phyloP scores from a whole-genome alignment of 176 grass and related monocot genomes.

The Triticum dicoccoides region DNA sequence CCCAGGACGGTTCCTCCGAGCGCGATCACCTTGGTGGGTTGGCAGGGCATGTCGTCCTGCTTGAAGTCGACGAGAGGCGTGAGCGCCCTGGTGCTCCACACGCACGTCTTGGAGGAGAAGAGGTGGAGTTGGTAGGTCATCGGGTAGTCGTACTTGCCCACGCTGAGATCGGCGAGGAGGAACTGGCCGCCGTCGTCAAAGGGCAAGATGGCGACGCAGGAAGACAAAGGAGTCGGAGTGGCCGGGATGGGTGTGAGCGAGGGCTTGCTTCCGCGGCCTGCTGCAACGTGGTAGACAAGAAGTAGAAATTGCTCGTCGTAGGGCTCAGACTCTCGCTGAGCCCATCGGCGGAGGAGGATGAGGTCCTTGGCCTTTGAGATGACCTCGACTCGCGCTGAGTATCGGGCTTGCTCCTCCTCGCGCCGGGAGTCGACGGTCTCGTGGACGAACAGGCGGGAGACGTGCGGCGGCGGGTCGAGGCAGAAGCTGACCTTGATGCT shows the following conservation, averaged over 20 bases:
- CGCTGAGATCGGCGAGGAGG: background rate
- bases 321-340: background rate
- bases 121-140: background rate
- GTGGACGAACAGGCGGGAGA: background rate
- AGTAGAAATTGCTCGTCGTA: background rate
- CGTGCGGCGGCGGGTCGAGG: background rate
- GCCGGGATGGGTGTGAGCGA: background rate
- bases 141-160: background rate
- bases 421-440: background rate
- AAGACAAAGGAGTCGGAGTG: too few relatives aligned
- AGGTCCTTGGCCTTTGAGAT: background rate
- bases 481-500: background rate
- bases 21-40: background rate
- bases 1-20: background rate
- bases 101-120: slow-evolving; percentile 9
- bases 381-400: background rate
- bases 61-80: background rate
- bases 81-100: background rate
- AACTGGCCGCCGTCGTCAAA: background rate
- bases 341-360: background rate
- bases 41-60: background rate
- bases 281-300: background rate
- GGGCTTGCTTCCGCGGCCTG: background rate
- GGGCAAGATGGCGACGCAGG: background rate
- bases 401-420: too few relatives aligned